Percentiles rank a stretch among this genome's conserved stretches.
phyloP scores from a whole-genome alignment of 495 filamentous ascomycete species.

The Annulohypoxylon bovei region DNA sequence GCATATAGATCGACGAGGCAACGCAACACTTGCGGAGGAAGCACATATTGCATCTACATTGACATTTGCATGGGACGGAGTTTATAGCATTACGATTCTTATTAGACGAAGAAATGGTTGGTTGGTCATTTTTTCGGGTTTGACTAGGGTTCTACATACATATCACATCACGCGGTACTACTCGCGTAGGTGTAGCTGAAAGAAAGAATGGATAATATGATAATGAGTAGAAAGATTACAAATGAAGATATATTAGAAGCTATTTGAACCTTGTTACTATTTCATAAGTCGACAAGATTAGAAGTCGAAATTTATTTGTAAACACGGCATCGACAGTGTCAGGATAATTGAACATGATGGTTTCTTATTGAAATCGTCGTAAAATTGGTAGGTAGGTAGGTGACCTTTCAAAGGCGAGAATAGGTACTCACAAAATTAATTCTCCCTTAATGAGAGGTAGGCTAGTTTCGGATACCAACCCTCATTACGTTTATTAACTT shows the following conservation, averaged over 20 bases:
- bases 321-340: too few relatives aligned
- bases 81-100: not conserved
- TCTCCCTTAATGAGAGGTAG: too few relatives aligned
- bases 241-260: not conserved
- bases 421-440: too few relatives aligned
- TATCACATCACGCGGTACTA: not conserved
- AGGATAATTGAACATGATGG: too few relatives aligned
- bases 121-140: not conserved
- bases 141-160: not conserved
- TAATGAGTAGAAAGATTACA: not conserved
- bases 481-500: too few relatives aligned
- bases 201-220: not conserved
- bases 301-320: too few relatives aligned
- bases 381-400: too few relatives aligned
- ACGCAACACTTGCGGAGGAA: not conserved
- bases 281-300: not conserved
- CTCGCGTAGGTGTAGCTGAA: not conserved
- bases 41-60: conserved; percentile 15
- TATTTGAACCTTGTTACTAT: not conserved
- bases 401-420: too few relatives aligned
- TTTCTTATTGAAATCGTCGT: too few relatives aligned
- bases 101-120: conserved; percentile 3
- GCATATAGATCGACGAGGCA: conserved; percentile 13
- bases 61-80: conserved; percentile 22
- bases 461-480: too few relatives aligned